Percentiles rank a stretch among this genome's conserved stretches.
Evolutionary conservation across 2,329 filamentous ascomycete genomes (phyloP).

Genomic region (Alternaria sp.): DNA sequence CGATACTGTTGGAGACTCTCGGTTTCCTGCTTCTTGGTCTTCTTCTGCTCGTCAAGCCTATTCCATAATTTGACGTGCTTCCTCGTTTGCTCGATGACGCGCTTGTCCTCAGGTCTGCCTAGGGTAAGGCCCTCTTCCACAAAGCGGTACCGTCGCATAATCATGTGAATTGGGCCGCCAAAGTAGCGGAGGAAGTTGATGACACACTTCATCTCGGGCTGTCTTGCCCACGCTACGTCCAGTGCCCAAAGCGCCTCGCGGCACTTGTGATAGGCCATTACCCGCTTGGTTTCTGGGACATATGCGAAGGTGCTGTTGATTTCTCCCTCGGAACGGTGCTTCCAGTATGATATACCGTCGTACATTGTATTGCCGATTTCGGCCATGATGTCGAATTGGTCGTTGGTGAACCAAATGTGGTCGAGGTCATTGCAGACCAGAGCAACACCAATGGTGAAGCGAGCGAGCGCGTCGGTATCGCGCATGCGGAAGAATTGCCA

Average conservation of each 20-base stretch:
- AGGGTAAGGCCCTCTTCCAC: slow-evolving; percentile 8
- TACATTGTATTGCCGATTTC: slow-evolving; percentile 44
- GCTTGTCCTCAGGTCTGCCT: not conserved
- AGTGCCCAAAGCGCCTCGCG: slow-evolving; percentile 11
- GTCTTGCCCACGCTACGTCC: slow-evolving; percentile 5
- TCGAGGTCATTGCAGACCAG: slow-evolving; percentile 47
- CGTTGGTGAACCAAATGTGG: slow-evolving; percentile 29
- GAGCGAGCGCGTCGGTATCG: slow-evolving; percentile 45
- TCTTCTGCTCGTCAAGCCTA: not conserved
- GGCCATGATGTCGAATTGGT: slow-evolving; percentile 15
- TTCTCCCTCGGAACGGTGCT: slow-evolving; percentile 47
- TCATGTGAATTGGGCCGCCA: slow-evolving; percentile 13
- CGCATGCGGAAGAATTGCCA: slow-evolving; percentile 44
- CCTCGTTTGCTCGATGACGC: slow-evolving; percentile 2
- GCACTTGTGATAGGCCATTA: slow-evolving; percentile 20
- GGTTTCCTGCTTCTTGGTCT: not conserved
- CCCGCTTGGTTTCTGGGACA: slow-evolving; percentile 29
- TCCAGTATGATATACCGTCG: slow-evolving; percentile 46
- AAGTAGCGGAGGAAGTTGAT: slow-evolving; percentile 14
- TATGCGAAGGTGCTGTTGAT: slow-evolving; percentile 48
- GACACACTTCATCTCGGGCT: slow-evolving; percentile 7
- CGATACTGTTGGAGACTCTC: not conserved
- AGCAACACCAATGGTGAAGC: slow-evolving; percentile 45
- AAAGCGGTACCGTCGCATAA: slow-evolving; percentile 15
- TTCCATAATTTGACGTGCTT: slow-evolving; percentile 10